phyloP scores from a whole-genome alignment of 2,329 filamentous ascomycete genomes.

The Neofusicoccum sp. region DNA sequence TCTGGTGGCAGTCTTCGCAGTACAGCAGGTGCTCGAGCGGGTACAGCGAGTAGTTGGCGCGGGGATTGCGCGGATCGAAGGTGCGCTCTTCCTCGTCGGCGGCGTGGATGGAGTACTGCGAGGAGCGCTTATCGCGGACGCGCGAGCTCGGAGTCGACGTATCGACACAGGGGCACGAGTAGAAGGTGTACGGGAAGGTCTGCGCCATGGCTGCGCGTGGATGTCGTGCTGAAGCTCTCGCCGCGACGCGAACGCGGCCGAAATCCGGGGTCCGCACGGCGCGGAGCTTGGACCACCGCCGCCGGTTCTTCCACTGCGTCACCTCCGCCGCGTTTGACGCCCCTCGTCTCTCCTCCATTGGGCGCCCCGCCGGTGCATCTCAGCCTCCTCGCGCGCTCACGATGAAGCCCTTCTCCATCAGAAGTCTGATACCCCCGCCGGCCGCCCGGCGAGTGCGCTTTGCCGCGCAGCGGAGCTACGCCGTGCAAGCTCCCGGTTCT shows the following conservation, averaged over 20 bases:
- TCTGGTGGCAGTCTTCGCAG: slow-evolving; percentile 96
- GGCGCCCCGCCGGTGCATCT: background rate
- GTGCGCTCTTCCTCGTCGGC: slow-evolving; percentile 68
- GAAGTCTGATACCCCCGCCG: slow-evolving; percentile 36
- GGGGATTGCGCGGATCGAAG: slow-evolving; percentile 81
- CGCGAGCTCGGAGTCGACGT: slow-evolving; percentile 29
- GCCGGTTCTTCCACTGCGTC: slow-evolving; percentile 12
- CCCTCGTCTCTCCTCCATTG: slow-evolving; percentile 2
- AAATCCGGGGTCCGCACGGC: background rate
- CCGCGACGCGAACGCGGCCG: slow-evolving; percentile 3
- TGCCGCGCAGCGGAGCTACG: slow-evolving; percentile 54
- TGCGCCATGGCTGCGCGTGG: slow-evolving; percentile 47
- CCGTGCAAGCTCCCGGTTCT: slow-evolving; percentile 72
- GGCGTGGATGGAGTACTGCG: slow-evolving; percentile 32
- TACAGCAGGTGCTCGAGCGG: slow-evolving; percentile 92
- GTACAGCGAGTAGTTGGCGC: slow-evolving; percentile 88
- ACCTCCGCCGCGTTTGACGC: background rate
- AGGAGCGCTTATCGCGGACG: slow-evolving; percentile 32
- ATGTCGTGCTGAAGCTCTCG: background rate
- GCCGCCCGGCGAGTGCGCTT: slow-evolving; percentile 24
- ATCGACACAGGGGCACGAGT: slow-evolving; percentile 63
- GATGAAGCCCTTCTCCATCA: slow-evolving; percentile 35
- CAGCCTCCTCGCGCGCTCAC: slow-evolving; percentile 3
- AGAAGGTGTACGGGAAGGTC: slow-evolving; percentile 62
- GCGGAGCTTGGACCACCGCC: slow-evolving; percentile 14